Base-by-base conservation (phyloP, 2,329 filamentous ascomycete genomes). In the Diplocarpon rosae region DNA sequence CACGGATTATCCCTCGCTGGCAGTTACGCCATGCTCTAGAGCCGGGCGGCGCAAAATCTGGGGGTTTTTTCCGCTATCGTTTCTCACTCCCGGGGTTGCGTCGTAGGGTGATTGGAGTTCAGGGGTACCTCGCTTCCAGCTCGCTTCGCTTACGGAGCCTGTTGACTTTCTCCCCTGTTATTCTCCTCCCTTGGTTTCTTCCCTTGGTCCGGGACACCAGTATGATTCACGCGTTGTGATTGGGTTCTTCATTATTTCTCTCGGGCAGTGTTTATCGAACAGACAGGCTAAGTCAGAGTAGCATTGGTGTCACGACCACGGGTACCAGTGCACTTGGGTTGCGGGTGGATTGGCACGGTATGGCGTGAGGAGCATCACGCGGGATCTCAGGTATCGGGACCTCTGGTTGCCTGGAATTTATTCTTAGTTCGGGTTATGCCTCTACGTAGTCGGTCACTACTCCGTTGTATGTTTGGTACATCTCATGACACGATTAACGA, bases 111-210 rank as follows among this genome's bases (percentile, higher is more conserved):
- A 15, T 31, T n/a, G 39, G 12, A 31, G 20, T 24, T 28, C 39
- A 16, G 30, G 15, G 39, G 39, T 35, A 14, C 30, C 20, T 41
- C 31, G 20, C 30, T 41, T 35, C 13, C 28, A 16, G 28, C 32
- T 30, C 39, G 29, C 38, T 32, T 42, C 39, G 39, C 39, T 42
- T 35, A 36, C 29, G 9, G 24, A 14, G 7, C 20, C 35, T 42
- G 20, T 30, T 36, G 12, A 15, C 37, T 32, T n/a, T 31, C 27
- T 13, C 16, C 14, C 13, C 12, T 33, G 16, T 35, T 24, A 24
- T 24, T 24, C 20, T 24, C 7, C 20, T 24, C 20, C 4, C 20
- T 24, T 7, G 17, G 15, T 41, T 31, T 27, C 28, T 13, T 35
- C 12, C 14, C n/a, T 38, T n/a, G 12, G 8, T 11, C 9, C 36